These are phyloP conservation scores for Apiotrichum brassicae DNA, from an alignment of 1,284 basidiomycete species.

Conservation along the genomic window DNA sequence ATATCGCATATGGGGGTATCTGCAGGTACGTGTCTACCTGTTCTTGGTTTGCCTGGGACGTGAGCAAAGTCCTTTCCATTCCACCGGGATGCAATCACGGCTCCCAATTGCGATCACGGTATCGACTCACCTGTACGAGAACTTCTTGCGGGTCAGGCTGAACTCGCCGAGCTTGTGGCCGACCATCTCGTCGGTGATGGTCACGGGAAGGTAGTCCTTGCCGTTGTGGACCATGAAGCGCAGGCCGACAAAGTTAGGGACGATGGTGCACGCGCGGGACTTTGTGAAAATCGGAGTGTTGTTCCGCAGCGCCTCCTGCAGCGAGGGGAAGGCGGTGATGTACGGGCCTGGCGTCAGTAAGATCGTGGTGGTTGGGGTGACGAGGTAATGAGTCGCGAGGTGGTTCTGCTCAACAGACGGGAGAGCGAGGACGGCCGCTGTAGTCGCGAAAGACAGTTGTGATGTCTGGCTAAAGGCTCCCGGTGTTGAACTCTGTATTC, in stretches of 20 bases:
- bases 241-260: conserved; percentile 89
- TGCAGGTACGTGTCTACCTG: conserved; percentile 11
- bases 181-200: conserved; percentile 93
- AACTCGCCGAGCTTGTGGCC: conserved; percentile 98
- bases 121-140: conserved; percentile 47
- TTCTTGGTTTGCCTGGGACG: conserved; percentile 18
- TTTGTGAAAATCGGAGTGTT: conserved; percentile 84
- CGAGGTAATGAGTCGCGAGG: background rate
- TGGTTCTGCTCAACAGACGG: no score
- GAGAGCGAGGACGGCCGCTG: no score
- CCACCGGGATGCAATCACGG: no score
- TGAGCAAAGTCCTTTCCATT: background rate
- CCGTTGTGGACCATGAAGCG: conserved; percentile 93
- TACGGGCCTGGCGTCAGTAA: conserved; percentile 65
- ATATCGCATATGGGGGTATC: conserved; percentile 5
- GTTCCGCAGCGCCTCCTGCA: conserved; percentile 73
- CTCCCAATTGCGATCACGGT: no score
- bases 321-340: conserved; percentile 88
- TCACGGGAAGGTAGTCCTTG: conserved; percentile 78
- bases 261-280: conserved; percentile 82
- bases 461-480: no score
- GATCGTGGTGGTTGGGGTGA: conserved; percentile 4
- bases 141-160: conserved; percentile 67
- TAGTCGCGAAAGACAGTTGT: no score
- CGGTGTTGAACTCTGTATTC: no score